Evolutionary conservation across 1,139 yeast genomes (phyloP).

Genomic region (Kazachstania sp.): DNA sequence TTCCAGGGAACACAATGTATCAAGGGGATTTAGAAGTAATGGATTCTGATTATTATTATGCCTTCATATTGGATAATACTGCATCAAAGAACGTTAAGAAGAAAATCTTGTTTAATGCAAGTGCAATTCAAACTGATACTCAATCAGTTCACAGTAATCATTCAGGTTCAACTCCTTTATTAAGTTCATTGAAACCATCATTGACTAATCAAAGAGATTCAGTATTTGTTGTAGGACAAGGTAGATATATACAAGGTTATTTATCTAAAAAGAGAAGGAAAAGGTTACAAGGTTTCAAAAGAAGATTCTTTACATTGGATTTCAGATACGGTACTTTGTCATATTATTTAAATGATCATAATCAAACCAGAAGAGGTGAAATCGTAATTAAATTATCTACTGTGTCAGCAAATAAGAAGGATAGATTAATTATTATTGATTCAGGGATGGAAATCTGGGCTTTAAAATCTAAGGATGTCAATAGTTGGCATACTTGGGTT

Average conservation of each 20-base stretch:
- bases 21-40: conserved; percentile 54
- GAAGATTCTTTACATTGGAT: conserved; percentile 76
- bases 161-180: conserved; percentile 19
- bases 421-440: conserved; percentile 69
- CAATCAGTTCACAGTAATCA: conserved; percentile 14
- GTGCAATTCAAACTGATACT: conserved; percentile 20
- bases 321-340: conserved; percentile 74
- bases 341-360: conserved; percentile 66
- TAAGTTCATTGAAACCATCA: conserved; percentile 7
- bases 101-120: conserved; percentile 57
- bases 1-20: conserved; percentile 47
- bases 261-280: conserved; percentile 71
- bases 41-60: conserved; percentile 51
- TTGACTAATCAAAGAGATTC: conserved; percentile 21
- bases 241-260: conserved; percentile 52
- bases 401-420: conserved; percentile 65
- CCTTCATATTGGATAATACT: conserved; percentile 86
- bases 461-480: conserved; percentile 54
- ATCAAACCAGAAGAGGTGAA: conserved; percentile 73
- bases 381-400: conserved; percentile 80
- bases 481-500: conserved; percentile 76
- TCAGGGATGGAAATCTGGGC: conserved; percentile 98
- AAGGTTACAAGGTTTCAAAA: conserved; percentile 78
- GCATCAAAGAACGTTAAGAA: conserved; percentile 81
- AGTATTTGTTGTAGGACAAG: conserved; percentile 26